phyloP scores from a whole-genome alignment of 495 filamentous ascomycete species.

The Aspergillus bridgeri region DNA sequence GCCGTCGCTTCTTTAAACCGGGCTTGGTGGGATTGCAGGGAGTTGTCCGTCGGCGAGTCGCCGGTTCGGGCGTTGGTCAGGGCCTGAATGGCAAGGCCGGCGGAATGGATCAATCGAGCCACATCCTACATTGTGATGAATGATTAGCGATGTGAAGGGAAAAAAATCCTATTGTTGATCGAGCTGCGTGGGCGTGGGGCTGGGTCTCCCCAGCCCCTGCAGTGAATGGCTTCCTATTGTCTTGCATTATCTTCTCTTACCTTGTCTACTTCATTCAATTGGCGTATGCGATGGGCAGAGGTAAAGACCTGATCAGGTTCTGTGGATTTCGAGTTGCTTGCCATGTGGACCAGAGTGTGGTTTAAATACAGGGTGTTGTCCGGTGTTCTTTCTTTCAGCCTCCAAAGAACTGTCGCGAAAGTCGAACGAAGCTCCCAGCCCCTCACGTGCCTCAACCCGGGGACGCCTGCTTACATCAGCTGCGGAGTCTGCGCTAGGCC shows the following conservation, averaged over 20 bases:
- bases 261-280: constrained; percentile 72
- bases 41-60: constrained; percentile 33
- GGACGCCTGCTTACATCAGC: constrained; percentile 14
- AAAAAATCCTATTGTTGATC: background rate
- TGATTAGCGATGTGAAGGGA: background rate
- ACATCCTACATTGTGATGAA: constrained; percentile 43
- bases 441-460: constrained; percentile 23
- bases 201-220: background rate
- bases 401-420: background rate
- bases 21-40: constrained; percentile 50
- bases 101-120: constrained; percentile 60
- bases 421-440: too few relatives aligned
- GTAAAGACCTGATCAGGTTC: constrained; percentile 43
- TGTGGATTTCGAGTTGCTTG: constrained; percentile 18
- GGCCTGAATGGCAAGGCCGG: constrained; percentile 65
- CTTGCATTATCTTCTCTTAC: constrained; percentile 42
- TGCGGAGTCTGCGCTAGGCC: constrained; percentile 15
- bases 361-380: background rate
- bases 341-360: constrained; percentile 8
- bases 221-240: too few relatives aligned
- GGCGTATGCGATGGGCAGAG: constrained; percentile 68
- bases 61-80: constrained; percentile 53
- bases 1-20: constrained; percentile 61
- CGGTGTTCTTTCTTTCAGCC: background rate
- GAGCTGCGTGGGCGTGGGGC: background rate